Base-by-base conservation (phyloP, 2,329 filamentous ascomycete genomes). In the Aspergillus carbonarius region DNA sequence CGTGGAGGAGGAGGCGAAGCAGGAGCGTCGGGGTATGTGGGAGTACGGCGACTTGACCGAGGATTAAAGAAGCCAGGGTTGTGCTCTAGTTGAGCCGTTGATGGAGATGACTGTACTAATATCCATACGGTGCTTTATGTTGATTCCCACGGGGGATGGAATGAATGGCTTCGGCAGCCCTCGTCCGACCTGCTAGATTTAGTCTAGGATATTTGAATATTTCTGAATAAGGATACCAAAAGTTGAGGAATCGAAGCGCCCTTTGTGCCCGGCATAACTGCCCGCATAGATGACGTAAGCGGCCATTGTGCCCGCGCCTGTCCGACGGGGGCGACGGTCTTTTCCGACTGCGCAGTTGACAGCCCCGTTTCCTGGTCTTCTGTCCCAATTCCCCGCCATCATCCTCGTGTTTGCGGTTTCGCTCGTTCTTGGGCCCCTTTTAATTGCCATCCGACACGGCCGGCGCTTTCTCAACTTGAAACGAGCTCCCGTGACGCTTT, bases 11-110 rank as follows among this genome's bases (percentile, higher is more conserved):
- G 82, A 88, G 74, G 93, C 93, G 4, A 96, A 96, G 84, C 81
- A 85, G 56, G 87, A 88, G 58, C 86, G 92, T 62, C 82, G 87
- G 65, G 95, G 95, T 44, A 95, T 96, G 85, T 99, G 93, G 93
- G 95, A 99, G 83, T 99, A 98, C 77, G 95, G 95, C 67, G 95
- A 98, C 75, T 83, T 96, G 71, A 96, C 92, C 13, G 93, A 96
- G 80, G 92, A 96, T 71, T 92, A 86, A 62, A 47, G 17, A 48
- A 10, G 5, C 27, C 15, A 23, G 32, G 37, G 30, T 17, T 20
- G 37, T 30, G 54, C 54, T 54, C 25, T 20, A 27, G 54, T 35
- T 20, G 54, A 44, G 23, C 48, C 47, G 34, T 15, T 13, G 34
- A 47, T 15, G 54, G 27, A 30, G 44, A 48, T 59, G 35, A 54